Conservation (phyloP, 768 basidiomycete species). For the Leccinum subtestaceum region DNA sequence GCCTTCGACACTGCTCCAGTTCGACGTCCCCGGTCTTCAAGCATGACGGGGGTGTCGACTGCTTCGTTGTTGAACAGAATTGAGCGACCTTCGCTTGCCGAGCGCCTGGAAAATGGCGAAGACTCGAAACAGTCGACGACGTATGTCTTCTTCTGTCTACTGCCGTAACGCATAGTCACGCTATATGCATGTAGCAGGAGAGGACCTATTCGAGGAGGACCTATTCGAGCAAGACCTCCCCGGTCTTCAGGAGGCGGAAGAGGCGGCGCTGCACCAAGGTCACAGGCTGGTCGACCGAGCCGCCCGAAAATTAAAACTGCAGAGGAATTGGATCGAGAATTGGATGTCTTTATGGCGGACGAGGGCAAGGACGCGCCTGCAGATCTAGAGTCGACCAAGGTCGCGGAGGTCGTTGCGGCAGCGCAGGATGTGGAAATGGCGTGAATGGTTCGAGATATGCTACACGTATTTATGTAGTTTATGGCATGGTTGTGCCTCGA, state of each 20-base stretch:
- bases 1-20: slow-evolving; percentile 52
- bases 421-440: slow-evolving; percentile 57
- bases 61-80: slow-evolving; percentile 71
- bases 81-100: slow-evolving; percentile 66
- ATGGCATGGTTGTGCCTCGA: slow-evolving; percentile 5
- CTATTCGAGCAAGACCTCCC: slow-evolving; percentile 40
- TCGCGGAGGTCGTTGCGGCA: slow-evolving; percentile 7
- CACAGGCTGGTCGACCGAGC: slow-evolving; percentile 30
- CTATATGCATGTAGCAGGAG: slow-evolving; percentile 28
- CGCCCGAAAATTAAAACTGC: slow-evolving; percentile 66
- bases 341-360: slow-evolving; percentile 84
- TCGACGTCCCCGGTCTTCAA: slow-evolving; percentile 45
- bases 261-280: slow-evolving; percentile 10
- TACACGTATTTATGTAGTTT: slow-evolving; percentile 21
- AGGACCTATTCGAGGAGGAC: slow-evolving; percentile 56
- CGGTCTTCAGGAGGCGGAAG: slow-evolving; percentile 20
- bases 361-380: slow-evolving; percentile 29
- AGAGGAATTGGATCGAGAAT: slow-evolving; percentile 82
- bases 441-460: slow-evolving; percentile 16
- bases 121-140: slow-evolving; percentile 5
- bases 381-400: slow-evolving; percentile 16
- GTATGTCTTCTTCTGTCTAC: slow-evolving; percentile 6
- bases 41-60: slow-evolving; percentile 41
- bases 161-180: slow-evolving; percentile 1
- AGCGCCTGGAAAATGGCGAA: slow-evolving; percentile 58